Conservation (phyloP, 129 eudicot genomes). For the Arctium lappa region DNA sequence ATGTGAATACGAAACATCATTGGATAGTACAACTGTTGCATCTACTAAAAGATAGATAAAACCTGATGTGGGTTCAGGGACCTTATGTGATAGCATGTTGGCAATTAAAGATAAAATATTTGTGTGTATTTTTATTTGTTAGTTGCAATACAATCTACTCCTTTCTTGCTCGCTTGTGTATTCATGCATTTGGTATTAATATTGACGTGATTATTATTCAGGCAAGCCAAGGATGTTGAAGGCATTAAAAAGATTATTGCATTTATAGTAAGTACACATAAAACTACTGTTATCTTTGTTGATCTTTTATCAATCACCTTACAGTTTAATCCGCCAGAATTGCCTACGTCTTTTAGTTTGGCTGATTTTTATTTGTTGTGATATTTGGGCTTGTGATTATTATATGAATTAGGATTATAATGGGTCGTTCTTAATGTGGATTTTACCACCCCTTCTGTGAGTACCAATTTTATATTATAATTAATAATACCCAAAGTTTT, state of each 20-base stretch:
- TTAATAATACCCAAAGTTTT: too few relatives aligned
- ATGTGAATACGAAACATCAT: background rate
- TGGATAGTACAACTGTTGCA: background rate
- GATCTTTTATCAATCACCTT: background rate
- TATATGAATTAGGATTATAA: too few relatives aligned
- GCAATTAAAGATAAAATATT: too few relatives aligned
- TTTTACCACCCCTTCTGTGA: too few relatives aligned
- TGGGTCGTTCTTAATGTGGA: too few relatives aligned
- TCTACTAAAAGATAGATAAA: background rate
- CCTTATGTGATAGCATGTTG: background rate
- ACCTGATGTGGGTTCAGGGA: background rate
- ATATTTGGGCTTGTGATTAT: too few relatives aligned
- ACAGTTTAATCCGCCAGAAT: background rate
- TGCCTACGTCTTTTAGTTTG: too few relatives aligned
- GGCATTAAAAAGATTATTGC: slow-evolving; percentile 91
- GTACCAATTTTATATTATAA: too few relatives aligned
- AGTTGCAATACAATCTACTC: too few relatives aligned
- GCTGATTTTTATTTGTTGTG: too few relatives aligned
- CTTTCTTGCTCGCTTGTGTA: background rate
- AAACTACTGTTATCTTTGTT: background rate
- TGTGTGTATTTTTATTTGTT: too few relatives aligned
- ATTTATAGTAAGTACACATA: slow-evolving; percentile 51
- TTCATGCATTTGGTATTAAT: slow-evolving; percentile 6
- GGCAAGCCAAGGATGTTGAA: slow-evolving; percentile 92
- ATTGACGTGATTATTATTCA: slow-evolving; percentile 26